phyloP scores from a whole-genome alignment of 2,329 filamentous ascomycete species.

The Fusarium sp. region DNA sequence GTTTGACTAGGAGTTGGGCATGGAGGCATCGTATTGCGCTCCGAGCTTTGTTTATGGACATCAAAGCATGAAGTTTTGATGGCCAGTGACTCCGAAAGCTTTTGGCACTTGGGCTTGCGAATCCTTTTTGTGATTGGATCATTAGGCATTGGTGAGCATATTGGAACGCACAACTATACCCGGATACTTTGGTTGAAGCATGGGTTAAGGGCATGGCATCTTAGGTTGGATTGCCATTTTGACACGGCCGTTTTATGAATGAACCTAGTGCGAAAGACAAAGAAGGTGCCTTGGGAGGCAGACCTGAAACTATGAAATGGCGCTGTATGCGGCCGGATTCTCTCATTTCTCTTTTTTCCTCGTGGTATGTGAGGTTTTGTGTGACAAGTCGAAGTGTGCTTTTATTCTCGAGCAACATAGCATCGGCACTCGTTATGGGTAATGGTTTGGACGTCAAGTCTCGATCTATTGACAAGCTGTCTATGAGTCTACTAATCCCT shows the following conservation, averaged over 20 bases:
- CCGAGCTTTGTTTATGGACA: background rate
- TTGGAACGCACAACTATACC: conserved; percentile 49
- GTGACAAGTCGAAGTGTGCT: background rate
- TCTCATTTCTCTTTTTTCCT: conserved; percentile 1
- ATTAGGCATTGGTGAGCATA: conserved; percentile 46
- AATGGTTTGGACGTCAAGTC: background rate
- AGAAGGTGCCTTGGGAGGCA: conserved; percentile 18
- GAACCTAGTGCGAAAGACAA: conserved; percentile 39
- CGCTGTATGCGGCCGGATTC: conserved; percentile 29
- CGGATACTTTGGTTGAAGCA: conserved; percentile 45
- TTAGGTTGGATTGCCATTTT: conserved; percentile 41
- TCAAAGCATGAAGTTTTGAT: conserved; percentile 26
- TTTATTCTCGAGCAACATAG: background rate
- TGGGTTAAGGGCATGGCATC: conserved; percentile 42
- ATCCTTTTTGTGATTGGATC: conserved; percentile 46
- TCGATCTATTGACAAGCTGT: conserved; percentile 6
- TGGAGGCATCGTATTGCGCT: conserved; percentile 7
- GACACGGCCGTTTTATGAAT: conserved; percentile 48
- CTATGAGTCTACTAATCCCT: conserved; percentile 1
- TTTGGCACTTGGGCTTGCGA: conserved; percentile 43
- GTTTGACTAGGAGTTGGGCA: conserved; percentile 9
- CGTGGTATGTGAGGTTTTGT: background rate
- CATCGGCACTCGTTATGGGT: background rate
- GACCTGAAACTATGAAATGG: conserved; percentile 32
- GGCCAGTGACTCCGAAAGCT: conserved; percentile 41